Conservation (phyloP, 176 grass and related monocot genomes). For the Oryza australiensis region DNA sequence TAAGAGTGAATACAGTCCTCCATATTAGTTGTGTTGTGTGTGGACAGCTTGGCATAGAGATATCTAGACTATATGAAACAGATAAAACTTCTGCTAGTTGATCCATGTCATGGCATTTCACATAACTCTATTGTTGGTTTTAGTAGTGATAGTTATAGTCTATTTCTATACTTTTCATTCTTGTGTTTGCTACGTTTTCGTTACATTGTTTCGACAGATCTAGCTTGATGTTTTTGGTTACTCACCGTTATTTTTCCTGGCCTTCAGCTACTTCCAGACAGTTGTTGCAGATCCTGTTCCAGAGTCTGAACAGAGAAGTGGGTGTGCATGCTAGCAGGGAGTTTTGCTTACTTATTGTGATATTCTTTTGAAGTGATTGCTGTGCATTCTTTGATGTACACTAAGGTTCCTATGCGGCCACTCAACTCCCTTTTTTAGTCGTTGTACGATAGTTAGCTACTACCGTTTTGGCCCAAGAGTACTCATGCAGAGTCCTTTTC, state of each 20-base stretch:
- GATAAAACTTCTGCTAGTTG: not conserved
- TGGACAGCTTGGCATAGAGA: not conserved
- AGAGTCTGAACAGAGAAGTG: slow-evolving; percentile 65
- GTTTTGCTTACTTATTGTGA: slow-evolving; percentile 44
- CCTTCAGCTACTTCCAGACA: slow-evolving; percentile 75
- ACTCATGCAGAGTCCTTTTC: slow-evolving; percentile 17
- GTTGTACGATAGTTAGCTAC: slow-evolving; percentile 40
- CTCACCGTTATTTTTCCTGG: slow-evolving; percentile 33
- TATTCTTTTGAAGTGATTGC: slow-evolving; percentile 51
- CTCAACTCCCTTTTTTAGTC: slow-evolving; percentile 37
- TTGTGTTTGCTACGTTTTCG: not conserved
- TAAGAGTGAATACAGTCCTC: not conserved
- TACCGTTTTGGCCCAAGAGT: slow-evolving; percentile 17
- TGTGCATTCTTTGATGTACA: slow-evolving; percentile 38
- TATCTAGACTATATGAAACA: not conserved
- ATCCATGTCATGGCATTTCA: not conserved
- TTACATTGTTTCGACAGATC: not conserved
- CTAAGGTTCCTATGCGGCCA: slow-evolving; percentile 26
- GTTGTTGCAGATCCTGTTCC: slow-evolving; percentile 61
- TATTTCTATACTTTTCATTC: not conserved
- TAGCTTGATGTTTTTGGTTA: not conserved
- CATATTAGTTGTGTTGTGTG: not conserved
- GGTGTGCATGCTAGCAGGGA: slow-evolving; percentile 79
- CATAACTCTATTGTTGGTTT: slow-evolving; percentile 1
- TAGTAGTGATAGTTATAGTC: not conserved